These are phyloP conservation scores for Naganishia onofrii DNA, from an alignment of 768 basidiomycete species.

Conservation along the genomic window DNA sequence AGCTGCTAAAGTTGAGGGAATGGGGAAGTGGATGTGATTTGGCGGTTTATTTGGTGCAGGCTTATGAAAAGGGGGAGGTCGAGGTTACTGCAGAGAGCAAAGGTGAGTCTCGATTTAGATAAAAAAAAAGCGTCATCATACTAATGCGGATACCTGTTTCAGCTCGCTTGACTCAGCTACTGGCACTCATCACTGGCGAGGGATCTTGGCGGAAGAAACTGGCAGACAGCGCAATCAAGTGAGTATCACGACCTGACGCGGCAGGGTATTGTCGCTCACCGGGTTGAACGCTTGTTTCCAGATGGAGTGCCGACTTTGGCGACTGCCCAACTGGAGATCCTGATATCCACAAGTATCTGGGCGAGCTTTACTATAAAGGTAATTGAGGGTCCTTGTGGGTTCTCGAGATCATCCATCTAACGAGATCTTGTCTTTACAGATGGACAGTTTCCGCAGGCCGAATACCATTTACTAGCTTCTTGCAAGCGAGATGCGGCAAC, in stretches of 20 bases:
- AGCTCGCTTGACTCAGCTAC: constrained; percentile 87
- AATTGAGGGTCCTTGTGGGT: not conserved
- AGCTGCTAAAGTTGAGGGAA: constrained; percentile 83
- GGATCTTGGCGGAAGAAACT: constrained; percentile 89
- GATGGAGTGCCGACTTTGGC: constrained; percentile 81
- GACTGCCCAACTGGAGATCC: constrained; percentile 83
- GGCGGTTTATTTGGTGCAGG: constrained; percentile 71
- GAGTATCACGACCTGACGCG: constrained; percentile 21
- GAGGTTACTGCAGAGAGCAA: constrained; percentile 70
- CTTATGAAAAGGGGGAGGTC: constrained; percentile 74
- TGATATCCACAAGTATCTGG: constrained; percentile 81
- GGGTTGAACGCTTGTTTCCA: constrained; percentile 48
- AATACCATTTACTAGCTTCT: constrained; percentile 76
- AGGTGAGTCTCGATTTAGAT: constrained; percentile 58
- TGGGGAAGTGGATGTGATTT: constrained; percentile 88
- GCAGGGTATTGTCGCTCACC: not conserved
- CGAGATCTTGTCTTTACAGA: constrained; percentile 56
- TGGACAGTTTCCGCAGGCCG: constrained; percentile 69
- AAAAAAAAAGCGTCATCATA: not conserved
- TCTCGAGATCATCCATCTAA: not conserved
- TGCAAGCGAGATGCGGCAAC: constrained; percentile 86
- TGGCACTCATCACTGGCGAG: constrained; percentile 73
- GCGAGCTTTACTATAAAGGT: constrained; percentile 62
- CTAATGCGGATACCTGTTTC: not conserved
- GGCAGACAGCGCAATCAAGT: constrained; percentile 80